Percentiles rank a stretch among this genome's conserved stretches.
phyloP scores from a whole-genome alignment of 2,329 filamentous ascomycete species.

The Aureobasidium sp. region DNA sequence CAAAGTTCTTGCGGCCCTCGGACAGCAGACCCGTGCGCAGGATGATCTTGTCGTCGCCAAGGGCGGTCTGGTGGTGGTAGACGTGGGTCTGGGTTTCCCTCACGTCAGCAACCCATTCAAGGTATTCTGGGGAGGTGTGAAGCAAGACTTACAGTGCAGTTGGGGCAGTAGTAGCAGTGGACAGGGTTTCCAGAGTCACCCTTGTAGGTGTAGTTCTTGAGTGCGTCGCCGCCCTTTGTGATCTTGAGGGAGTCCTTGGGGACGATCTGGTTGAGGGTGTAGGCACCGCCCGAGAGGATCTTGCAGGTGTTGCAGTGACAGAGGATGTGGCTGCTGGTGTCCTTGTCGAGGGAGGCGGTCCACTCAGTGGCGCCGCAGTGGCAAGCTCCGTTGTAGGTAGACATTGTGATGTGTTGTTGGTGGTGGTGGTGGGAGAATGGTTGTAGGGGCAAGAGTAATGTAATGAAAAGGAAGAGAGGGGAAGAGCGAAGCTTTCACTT shows the following conservation, averaged over 20 bases:
- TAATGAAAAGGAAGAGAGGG: not conserved
- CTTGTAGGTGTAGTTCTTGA: conserved; percentile 49
- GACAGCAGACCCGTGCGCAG: conserved; percentile 45
- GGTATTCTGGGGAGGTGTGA: too few relatives aligned
- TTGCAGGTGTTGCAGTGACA: conserved; percentile 55
- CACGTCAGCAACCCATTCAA: not conserved
- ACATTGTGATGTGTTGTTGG: conserved; percentile 28
- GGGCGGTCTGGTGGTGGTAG: conserved; percentile 49
- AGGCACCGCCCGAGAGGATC: conserved; percentile 43
- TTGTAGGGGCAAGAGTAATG: not conserved
- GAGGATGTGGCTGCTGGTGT: conserved; percentile 39
- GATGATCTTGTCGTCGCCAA: conserved; percentile 46
- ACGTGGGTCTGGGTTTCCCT: conserved; percentile 31
- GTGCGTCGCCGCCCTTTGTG: conserved; percentile 41
- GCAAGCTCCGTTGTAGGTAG: conserved; percentile 45
- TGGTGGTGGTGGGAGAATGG: not conserved
- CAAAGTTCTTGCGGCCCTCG: conserved; percentile 41
- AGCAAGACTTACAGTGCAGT: conserved; percentile 45
- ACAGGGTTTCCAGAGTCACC: conserved; percentile 50
- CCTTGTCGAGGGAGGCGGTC: conserved; percentile 43
- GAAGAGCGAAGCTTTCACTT: not conserved
- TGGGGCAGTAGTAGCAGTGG: conserved; percentile 52
- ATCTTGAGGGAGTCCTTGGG: conserved; percentile 44
- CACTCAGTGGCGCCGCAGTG: conserved; percentile 50
- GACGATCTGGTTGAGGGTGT: conserved; percentile 50